Evolutionary conservation across 305 asterid species (phyloP), one percentile per base, ranked within the genome.

Genomic region (Fraxinus greggii): DNA sequence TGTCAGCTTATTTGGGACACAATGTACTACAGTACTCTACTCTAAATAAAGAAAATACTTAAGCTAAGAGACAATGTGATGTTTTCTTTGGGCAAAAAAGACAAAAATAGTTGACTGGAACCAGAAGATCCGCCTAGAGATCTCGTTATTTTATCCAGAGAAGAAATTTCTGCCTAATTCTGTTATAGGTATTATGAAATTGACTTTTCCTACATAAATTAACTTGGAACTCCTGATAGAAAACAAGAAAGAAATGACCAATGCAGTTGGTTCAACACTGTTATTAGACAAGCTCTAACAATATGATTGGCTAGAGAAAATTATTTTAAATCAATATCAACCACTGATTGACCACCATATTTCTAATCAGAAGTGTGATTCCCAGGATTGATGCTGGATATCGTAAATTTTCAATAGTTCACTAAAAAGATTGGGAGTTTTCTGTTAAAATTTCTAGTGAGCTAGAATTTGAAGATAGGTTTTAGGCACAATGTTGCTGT

Each of bases 231-330:
- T 54, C 65, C 65, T n/a, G 10, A 54, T 54, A 9, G 9, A n/a
- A 54, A 42, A 42, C 3, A 3, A 17, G 19, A 1, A 12, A 48
- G 21, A 48, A 48, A 48, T 12, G 21, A 15, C 5, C 15, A 48
- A 48, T 48, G 61, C 21, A 5, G 15, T 78, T 35, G 45, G 75
- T 59, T 7, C 35, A 72, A 19, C 12, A 13, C 69, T 5, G 24
- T 26, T 40, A 73, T 69, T 82, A 77, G 23, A 67, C 63, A 10
- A 31, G 78, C 73, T 77, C 21, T 15, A 33, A 72, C 45, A 48
- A 59, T 33, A 23, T 61, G 32, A 42, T 38, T 10, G 6, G 65
- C 6, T 1, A 35, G 21, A 24, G 33, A 31, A 31, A 31, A 31
- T 31, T 31, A 31, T 31, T 31, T 31, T 3, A 31, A 31, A 0